A percentile compares a stretch with the other conserved stretches of the same genome.
phyloP scores from a whole-genome alignment of 1,284 basidiomycete species.

The Austroboletus niveus region DNA sequence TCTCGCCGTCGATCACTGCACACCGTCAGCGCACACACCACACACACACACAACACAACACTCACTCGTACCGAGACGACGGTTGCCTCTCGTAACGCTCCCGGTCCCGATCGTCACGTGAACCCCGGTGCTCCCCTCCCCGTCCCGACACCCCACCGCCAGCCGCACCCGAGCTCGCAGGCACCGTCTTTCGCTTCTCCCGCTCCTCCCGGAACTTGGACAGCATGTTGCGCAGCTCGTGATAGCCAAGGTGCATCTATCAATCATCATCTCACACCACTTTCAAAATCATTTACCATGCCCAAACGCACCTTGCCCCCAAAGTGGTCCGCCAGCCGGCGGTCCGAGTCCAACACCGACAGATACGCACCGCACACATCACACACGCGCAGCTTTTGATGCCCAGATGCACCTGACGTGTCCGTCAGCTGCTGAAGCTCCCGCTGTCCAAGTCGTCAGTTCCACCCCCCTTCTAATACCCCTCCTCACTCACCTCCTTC shows the following conservation, averaged over 20 bases:
- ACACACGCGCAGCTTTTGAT: conserved; percentile 98
- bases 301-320: conserved; percentile 82
- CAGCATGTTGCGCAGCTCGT: conserved; percentile 94
- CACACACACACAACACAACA: conserved; percentile 17
- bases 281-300: conserved; percentile 25
- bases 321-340: conserved; percentile 98
- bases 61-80: conserved; percentile 74
- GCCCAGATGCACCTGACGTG: conserved; percentile 96
- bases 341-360: conserved; percentile 96
- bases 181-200: conserved; percentile 73
- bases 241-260: conserved; percentile 98
- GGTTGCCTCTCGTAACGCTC: conserved; percentile 68
- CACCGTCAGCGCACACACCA: conserved; percentile 10
- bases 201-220: conserved; percentile 84
- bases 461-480: neutral
- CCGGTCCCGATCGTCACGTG: conserved; percentile 62
- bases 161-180: conserved; percentile 38
- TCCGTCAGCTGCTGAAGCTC: conserved; percentile 97
- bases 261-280: conserved; percentile 22
- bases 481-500: conserved; percentile 71
- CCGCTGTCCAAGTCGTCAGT: conserved; percentile 47
- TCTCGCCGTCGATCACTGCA: conserved; percentile 60
- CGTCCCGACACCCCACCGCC: conserved; percentile 35
- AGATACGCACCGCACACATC: conserved; percentile 99
- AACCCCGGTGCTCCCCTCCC: conserved; percentile 45